Evolutionary conservation across 2,329 filamentous ascomycete genomes (phyloP).

Genomic region (Phaeosphaeria sp.): DNA sequence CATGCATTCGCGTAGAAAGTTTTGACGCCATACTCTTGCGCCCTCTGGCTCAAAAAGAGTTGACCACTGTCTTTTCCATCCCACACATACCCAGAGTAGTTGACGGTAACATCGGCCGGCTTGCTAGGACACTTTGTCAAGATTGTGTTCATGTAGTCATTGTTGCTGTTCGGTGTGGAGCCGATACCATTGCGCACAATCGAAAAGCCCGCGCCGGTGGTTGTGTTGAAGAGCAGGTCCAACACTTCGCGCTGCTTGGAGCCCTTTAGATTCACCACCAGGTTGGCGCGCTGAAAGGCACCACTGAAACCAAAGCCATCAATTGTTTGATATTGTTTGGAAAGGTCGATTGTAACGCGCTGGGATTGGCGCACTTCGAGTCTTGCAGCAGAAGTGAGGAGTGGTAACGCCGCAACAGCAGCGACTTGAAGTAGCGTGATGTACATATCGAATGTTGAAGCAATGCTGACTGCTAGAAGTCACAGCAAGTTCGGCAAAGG

Average conservation of each 20-base stretch:
- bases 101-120: slow-evolving; percentile 16
- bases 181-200: slow-evolving; percentile 58
- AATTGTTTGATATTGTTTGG: slow-evolving; percentile 54
- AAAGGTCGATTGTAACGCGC: slow-evolving; percentile 49
- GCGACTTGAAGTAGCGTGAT: slow-evolving; percentile 12
- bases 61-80: slow-evolving; percentile 51
- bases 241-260: slow-evolving; percentile 51
- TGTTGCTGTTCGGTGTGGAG: slow-evolving; percentile 49
- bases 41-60: slow-evolving; percentile 60
- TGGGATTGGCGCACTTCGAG: slow-evolving; percentile 24
- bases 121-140: slow-evolving; percentile 30
- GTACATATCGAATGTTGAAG: slow-evolving; percentile 13
- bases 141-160: slow-evolving; percentile 46
- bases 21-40: slow-evolving; percentile 53
- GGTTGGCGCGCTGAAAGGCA: slow-evolving; percentile 55
- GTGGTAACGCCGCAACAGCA: slow-evolving; percentile 16
- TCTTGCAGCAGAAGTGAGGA: slow-evolving; percentile 14
- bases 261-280: slow-evolving; percentile 51
- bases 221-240: slow-evolving; percentile 55
- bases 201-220: slow-evolving; percentile 53
- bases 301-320: slow-evolving; percentile 56
- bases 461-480: neutral
- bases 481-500: neutral
- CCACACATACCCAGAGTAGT: slow-evolving; percentile 28
- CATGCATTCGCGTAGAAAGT: slow-evolving; percentile 59